Conservation (phyloP, 2,329 filamentous ascomycete genomes). For the Cladosporium sp. region DNA sequence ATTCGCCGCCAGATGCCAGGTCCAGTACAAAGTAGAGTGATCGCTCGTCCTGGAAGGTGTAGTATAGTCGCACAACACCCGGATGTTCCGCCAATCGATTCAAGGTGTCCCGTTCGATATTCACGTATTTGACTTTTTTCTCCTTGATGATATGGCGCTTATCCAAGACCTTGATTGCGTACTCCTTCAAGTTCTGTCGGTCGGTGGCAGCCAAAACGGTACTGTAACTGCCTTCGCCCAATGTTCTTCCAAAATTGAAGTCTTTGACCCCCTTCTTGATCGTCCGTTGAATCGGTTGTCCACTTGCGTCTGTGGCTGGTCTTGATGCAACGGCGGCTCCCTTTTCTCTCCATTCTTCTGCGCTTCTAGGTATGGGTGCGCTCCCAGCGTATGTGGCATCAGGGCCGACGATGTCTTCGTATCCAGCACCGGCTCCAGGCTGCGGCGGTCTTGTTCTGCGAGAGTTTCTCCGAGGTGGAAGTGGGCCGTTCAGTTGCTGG, state of each 20-base stretch:
- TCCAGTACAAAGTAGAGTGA: constrained; percentile 97
- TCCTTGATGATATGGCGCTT: constrained; percentile 99
- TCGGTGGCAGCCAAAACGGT: constrained; percentile 91
- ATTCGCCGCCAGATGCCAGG: constrained; percentile 83
- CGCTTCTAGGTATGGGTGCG: constrained; percentile 57
- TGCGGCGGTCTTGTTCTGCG: constrained; percentile 47
- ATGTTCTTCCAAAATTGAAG: constrained; percentile 83
- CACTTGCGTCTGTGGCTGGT: constrained; percentile 73
- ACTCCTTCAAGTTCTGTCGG: constrained; percentile 88
- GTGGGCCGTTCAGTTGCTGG: constrained; percentile 53
- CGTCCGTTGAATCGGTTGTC: constrained; percentile 72
- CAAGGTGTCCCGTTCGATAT: constrained; percentile 97
- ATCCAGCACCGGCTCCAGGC: constrained; percentile 15
- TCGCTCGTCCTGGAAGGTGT: constrained; percentile 95
- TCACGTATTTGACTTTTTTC: constrained; percentile 99
- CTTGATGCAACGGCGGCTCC: constrained; percentile 82
- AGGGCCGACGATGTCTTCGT: constrained; percentile 19
- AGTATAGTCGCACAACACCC: constrained; percentile 92
- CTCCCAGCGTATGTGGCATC: constrained; percentile 31
- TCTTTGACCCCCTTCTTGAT: constrained; percentile 97
- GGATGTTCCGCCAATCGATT: constrained; percentile 95
- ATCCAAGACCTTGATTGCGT: constrained; percentile 96
- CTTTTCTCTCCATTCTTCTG: constrained; percentile 90
- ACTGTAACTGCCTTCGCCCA: constrained; percentile 97
- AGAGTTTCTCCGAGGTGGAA: constrained; percentile 73